Percentiles rank a stretch among this genome's conserved stretches.
Evolutionary conservation across 2,329 filamentous ascomycete species (phyloP).

Genomic region (Talaromyces verruculosus): DNA sequence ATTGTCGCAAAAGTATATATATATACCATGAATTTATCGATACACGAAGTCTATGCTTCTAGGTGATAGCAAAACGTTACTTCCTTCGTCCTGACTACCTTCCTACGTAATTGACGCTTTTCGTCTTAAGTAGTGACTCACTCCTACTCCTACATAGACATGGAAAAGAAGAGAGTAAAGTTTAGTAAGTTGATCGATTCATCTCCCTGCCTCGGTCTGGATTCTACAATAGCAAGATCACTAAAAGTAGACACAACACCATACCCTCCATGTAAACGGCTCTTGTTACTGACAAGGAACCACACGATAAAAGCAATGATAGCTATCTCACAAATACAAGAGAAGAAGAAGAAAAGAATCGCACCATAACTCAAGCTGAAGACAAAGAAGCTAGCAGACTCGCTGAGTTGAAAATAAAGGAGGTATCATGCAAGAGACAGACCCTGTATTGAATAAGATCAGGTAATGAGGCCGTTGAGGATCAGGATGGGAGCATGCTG

Average conservation of each 20-base stretch:
- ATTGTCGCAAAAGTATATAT: no score
- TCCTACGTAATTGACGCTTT: background rate
- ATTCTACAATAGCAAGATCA: background rate
- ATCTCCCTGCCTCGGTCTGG: background rate
- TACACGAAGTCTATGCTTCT: no score
- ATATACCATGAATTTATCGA: no score
- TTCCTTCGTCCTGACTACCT: no score
- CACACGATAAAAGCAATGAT: background rate
- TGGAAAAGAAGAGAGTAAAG: background rate
- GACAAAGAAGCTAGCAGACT: background rate
- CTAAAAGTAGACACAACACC: slow-evolving; percentile 1
- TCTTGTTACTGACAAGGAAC: background rate
- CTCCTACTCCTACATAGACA: background rate
- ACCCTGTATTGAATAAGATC: background rate
- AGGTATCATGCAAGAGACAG: slow-evolving; percentile 13
- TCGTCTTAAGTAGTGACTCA: background rate
- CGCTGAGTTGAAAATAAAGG: background rate
- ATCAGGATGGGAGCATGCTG: background rate
- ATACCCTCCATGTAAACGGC: background rate
- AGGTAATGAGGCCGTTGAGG: background rate
- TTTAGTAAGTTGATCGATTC: slow-evolving; percentile 1
- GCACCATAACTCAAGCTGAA: background rate
- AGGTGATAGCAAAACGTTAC: no score
- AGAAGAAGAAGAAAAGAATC: background rate
- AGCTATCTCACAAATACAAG: background rate